phyloP scores from a whole-genome alignment of 2,329 filamentous ascomycete genomes.

The Botrytis pseudocinerea region DNA sequence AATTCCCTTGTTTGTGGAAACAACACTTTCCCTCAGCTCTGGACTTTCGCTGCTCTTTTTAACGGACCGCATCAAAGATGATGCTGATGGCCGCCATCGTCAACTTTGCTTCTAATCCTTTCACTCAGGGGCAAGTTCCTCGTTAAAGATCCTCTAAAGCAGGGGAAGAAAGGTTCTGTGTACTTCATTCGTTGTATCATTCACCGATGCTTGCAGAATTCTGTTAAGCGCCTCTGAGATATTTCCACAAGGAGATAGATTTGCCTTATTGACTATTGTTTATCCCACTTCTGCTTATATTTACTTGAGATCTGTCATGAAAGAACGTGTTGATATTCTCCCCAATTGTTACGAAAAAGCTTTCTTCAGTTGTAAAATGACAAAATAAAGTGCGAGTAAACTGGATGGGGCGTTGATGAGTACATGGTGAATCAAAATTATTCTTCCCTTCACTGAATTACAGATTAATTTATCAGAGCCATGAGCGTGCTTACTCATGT shows the following conservation, averaged over 20 bases:
- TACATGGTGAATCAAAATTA: background rate
- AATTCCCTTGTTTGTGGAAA: background rate
- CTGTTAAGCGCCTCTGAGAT: background rate
- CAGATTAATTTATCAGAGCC: background rate
- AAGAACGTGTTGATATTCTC: fast-evolving
- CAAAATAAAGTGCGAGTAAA: background rate
- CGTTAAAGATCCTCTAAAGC: background rate
- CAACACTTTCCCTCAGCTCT: background rate
- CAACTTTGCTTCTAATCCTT: too few relatives aligned
- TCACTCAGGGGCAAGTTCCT: background rate
- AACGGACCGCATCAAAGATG: background rate
- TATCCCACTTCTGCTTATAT: background rate
- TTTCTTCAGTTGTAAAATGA: background rate
- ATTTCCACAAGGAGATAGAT: background rate
- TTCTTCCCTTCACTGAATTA: background rate
- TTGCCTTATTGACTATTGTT: background rate
- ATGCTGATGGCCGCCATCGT: background rate
- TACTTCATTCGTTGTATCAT: background rate
- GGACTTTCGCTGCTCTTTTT: background rate
- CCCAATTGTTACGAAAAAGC: background rate
- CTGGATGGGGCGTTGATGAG: background rate
- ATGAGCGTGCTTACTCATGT: background rate
- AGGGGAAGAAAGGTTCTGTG: background rate
- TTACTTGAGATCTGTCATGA: background rate
- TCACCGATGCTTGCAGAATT: background rate